Evolutionary conservation across 2,329 filamentous ascomycete species (phyloP).

Genomic region (Beauveria varroae): DNA sequence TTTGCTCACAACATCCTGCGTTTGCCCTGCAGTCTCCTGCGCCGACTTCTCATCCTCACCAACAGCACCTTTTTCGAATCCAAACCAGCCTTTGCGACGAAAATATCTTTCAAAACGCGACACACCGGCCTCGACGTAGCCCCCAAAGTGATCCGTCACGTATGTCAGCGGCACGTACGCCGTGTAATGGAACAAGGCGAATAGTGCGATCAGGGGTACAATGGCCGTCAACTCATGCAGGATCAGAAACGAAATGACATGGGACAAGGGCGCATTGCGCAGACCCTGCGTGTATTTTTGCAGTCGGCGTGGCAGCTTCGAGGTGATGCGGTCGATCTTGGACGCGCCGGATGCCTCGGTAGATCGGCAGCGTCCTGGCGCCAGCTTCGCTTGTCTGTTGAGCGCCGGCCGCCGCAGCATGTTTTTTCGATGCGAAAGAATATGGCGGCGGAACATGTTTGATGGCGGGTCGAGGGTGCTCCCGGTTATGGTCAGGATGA

Average conservation of each 20-base stretch:
- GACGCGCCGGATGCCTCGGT: constrained; percentile 24
- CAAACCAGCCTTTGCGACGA: constrained; percentile 73
- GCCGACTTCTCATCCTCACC: neutral
- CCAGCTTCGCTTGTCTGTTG: neutral
- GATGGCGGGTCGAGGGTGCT: neutral
- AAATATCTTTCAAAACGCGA: constrained; percentile 72
- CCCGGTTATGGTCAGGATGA: neutral
- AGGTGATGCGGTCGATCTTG: constrained; percentile 38
- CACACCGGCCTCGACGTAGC: constrained; percentile 53
- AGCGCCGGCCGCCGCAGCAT: constrained; percentile 11
- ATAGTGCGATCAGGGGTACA: constrained; percentile 67
- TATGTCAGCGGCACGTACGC: constrained; percentile 59
- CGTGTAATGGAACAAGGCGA: constrained; percentile 72
- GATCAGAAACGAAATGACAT: constrained; percentile 78
- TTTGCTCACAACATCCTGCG: constrained; percentile 25
- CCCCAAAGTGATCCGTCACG: constrained; percentile 42
- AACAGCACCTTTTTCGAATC: constrained; percentile 37
- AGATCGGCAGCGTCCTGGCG: constrained; percentile 12
- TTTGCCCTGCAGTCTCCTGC: constrained; percentile 9
- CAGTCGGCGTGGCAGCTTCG: constrained; percentile 57
- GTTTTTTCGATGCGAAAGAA: constrained; percentile 17
- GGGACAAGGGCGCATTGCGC: constrained; percentile 68
- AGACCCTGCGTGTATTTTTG: constrained; percentile 64
- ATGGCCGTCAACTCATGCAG: constrained; percentile 90
- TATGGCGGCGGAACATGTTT: constrained; percentile 20